A percentile compares a stretch with the other conserved stretches of the same genome.
Conservation (phyloP, 805 yeast genomes). For the Priceomyces carsonii region DNA sequence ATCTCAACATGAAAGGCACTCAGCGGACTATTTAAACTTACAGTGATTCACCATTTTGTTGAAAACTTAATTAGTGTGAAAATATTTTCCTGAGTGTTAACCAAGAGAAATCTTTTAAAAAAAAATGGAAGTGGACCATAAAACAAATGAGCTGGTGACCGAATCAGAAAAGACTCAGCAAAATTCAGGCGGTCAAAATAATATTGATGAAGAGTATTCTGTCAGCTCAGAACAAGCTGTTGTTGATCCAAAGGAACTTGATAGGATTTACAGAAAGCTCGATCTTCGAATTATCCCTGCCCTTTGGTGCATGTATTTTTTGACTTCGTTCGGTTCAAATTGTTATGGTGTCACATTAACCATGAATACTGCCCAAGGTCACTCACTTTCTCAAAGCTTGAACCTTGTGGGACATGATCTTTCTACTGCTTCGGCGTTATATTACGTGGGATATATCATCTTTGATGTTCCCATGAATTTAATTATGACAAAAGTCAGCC, state of each 20-base stretch:
- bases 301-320: constrained; percentile 74
- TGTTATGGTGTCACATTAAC: constrained; percentile 80
- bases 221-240: constrained; percentile 1
- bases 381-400: constrained; percentile 58
- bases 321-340: constrained; percentile 75
- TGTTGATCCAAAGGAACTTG: constrained; percentile 35
- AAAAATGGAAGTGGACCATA: no score
- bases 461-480: constrained; percentile 90
- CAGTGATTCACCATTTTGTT: no score
- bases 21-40: no score
- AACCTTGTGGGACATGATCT: constrained; percentile 55
- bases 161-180: constrained; percentile 1
- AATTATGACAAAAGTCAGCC: constrained; percentile 78
- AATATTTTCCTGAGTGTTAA: no score
- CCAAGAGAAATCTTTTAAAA: no score
- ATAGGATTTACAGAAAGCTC: constrained; percentile 58
- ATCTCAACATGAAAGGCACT: no score
- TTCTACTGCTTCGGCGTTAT: constrained; percentile 76
- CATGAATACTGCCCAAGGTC: constrained; percentile 65
- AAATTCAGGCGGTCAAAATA: neutral
- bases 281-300: constrained; percentile 80
- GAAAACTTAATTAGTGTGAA: no score
- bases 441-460: constrained; percentile 79
- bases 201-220: neutral
- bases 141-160: neutral